Base-by-base conservation (phyloP, 805 yeast species). In the Candida corydali region DNA sequence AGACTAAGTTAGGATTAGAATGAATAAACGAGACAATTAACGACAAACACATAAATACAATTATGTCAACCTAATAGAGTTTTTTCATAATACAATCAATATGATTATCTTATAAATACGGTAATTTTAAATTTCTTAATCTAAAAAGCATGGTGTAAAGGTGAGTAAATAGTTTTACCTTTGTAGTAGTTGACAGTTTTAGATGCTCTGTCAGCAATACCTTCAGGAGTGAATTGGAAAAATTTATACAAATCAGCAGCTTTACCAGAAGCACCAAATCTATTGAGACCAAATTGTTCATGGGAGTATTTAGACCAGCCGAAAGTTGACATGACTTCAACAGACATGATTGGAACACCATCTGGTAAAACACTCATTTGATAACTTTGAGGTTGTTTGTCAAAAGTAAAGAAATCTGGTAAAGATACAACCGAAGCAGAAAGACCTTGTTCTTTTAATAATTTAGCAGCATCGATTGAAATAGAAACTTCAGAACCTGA, bases 301-400 rank as follows among this genome's bases (percentile, higher is more conserved):
- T 93, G 98, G 42, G 97, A 78, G 75, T 88, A 93, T 68, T 81
- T 85, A 54, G 82, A 73, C 98, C 98, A 93, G 41, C 96, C 96
- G 53, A 76, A 71, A 37, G 96, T 80, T 39, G 95, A 67, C 80
- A 87, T 74, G 36, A 88, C 98, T 78, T 93, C 98, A 48, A 91
- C 86, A 39, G 96, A 86, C 67, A 93, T 48, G 59, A 86, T 80
- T 64, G 98, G 98, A 39, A 85, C 79, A 56, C 93, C 94, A 61
- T 89, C 94, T 61, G 98, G 98, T 67, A 93, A 75, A 44, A 93
- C 94, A 39, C 86, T 73, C 56, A 86, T 74, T 69, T 71, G 74
- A 76, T 93, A 93, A 55, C 82, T 91, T 49, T 68, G 58, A 14
- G 88, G 49, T 76, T 93, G 98, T 54, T 69, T 59, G 70, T 86